Evolutionary conservation across 164 flowering plant species (phyloP), one percentile per base, ranked within the genome.

Genomic region (Houttuynia cordata): DNA sequence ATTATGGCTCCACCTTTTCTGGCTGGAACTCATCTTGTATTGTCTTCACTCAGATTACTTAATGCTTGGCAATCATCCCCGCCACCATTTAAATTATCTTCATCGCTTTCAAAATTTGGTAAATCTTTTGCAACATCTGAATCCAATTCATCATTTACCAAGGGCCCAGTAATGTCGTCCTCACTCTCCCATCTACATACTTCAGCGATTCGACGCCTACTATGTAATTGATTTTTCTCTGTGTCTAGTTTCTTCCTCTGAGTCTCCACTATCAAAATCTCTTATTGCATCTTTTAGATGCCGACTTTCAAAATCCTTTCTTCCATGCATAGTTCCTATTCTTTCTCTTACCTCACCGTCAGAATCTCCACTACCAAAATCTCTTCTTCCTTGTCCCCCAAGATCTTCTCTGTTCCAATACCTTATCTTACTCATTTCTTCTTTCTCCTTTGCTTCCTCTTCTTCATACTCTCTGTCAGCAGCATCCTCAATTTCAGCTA

Each of bases 401-500:
- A 53, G 61, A 21, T 89, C 77, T 71, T 83, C 91, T 70, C 74
- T 77, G 73, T 88, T 86, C 85, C 84, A 68, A 65, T 93, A 93
- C 69, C 86, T 79, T 18, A 93, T 76, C 74, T 58, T 77, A 2
- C 76, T 73, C 55, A 68, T 10, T 64, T 87, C 95, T 75, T 93
- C 91, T 68, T 80, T 73, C 57, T 93, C 99, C 53, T 84, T 85
- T 10, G 80, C 96, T 73, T 93, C 97, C 71, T 88, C 99, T 22
- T 52, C 91, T 42, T 71, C 97, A 88, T 88, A 93, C 70, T 93
- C 99, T 62, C 82, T 73, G 68, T 88, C 94, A 47, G 94, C 99
- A 70, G 94, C 92, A 64, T 86, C 91, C 76, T 93, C 99, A 25
- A 93, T 90, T 53, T 93, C 96, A 59, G 97, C 91, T 57, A 93